Base-by-base conservation (phyloP, 2,329 filamentous ascomycete genomes). In the Chaetomium sp. region DNA sequence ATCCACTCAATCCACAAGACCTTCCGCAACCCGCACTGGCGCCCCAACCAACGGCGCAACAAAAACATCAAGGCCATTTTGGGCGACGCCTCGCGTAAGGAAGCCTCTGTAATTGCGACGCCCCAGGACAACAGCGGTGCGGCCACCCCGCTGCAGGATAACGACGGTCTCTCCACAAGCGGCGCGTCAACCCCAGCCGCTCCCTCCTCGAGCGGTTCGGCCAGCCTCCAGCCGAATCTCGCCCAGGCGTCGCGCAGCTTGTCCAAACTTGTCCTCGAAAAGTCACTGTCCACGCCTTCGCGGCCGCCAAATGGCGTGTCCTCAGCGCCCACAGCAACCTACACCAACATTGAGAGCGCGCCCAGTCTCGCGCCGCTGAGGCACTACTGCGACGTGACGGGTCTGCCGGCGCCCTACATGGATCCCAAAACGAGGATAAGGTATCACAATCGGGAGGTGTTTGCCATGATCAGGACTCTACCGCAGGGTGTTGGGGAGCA, bases 21-120 rank as follows among this genome's bases (percentile, higher is more conserved):
- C 73, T 99, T 97, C 83, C 93, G 94, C 77, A 97, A 93, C 75
- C 83, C 90, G 2, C 81, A 87, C 76, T 99, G 95, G 95, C 93
- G 91, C 74, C 92, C 95, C 19, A 92, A 94, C 70, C 90, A 93
- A 78, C 93, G 95, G 59, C 92, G 95, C 78, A 99, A 99, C 86
- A 99, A 99, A 83, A 98, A 97, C 78, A 89, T 98, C 78, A 98
- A 98, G 79, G 92, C 96, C 72, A 95, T 99, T 68, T 84, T 99
- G 67, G 90, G 92, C 65, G 95, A 99, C 73, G 91, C 90, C 13
- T 87, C 91, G 25, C 90, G 92, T 71, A 92, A 90, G 74, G 94
- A 98, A 81, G 92, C 92, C n/a, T 96, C 93, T 3, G 84, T 91
- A 42, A 83, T 93, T 74, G 92, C 90, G 19, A 97, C 86, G 1